A percentile compares a stretch with the other conserved stretches of the same genome.
These are phyloP conservation scores for Penicillium thymicola DNA, from an alignment of 2,329 filamentous ascomycete species.

Conservation along the genomic window DNA sequence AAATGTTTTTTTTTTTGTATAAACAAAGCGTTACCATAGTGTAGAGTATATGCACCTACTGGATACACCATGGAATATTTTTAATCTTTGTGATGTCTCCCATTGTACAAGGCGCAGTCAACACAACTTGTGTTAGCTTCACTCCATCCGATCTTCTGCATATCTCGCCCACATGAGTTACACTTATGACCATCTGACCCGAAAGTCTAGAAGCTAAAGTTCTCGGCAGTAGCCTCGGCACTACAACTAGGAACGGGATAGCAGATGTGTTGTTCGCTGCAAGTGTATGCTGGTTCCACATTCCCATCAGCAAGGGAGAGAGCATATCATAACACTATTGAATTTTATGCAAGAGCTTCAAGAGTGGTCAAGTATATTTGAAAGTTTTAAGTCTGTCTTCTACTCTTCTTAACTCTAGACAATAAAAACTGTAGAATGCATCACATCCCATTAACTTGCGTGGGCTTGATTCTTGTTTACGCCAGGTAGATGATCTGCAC, in stretches of 20 bases:
- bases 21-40: not conserved
- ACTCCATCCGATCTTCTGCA: conserved; percentile 2
- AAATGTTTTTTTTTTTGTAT: not conserved
- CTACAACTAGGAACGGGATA: not conserved
- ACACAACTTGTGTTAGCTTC: not conserved
- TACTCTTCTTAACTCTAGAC: not conserved
- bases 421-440: not conserved
- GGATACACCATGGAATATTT: not conserved
- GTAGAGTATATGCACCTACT: not conserved
- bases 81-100: not conserved
- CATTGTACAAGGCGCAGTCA: conserved; percentile 3
- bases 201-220: not conserved
- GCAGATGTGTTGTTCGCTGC: conserved; percentile 2
- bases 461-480: conserved; percentile 10
- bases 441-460: not conserved
- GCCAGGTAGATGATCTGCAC: conserved; percentile 3
- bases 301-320: conserved; percentile 8
- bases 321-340: not conserved
- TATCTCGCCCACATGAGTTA: conserved; percentile 1
- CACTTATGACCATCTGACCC: not conserved
- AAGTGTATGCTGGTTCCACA: conserved; percentile 5
- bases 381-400: not conserved
- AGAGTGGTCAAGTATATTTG: not conserved
- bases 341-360: not conserved
- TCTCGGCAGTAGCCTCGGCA: not conserved